Evolutionary conservation across 441 rosid species (phyloP), one percentile per base, ranked within the genome.

Genomic region (Metrosideros polymorpha): DNA sequence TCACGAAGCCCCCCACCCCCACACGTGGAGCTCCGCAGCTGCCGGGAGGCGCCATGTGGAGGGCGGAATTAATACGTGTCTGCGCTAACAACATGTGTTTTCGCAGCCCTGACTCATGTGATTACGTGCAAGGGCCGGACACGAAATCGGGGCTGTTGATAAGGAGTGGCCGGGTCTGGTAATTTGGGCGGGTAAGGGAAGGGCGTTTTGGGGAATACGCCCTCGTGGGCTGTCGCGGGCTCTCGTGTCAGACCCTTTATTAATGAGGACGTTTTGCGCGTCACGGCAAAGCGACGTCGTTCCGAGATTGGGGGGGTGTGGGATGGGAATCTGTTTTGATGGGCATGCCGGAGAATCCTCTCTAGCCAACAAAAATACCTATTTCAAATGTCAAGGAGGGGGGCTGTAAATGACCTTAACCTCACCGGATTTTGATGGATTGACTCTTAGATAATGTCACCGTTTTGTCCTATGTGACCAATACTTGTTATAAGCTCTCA

Each of bases 11-110:
- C 18, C 39, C 22, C 7, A 6, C 9, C 22, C 42, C 22, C 53
- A 35, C 47, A 35, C 79, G 79, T 18, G 47, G 79, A 9, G 79
- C 15, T 12, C n/a, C 9, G n/a, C 27, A 4, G n/a, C 79, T 3
- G 79, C 79, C n/a, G 5, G 35, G 59, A 49, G 61, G 7, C 30
- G 84, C 86, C 87, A 88, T 86, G 86, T 88, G 87, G 76, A 8
- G 3, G 3, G 1, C 12, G 19, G 1, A 3, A 39, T 86, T 50
- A 32, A 87, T 88, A 89, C 89, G 89, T 89, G 91, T 86, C 89
- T 3, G 8, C 9, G 10, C 13, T 63, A 25, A 30, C 82, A 61
- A 29, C 13, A 42, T 43, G 85, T 39, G 75, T 83, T 86, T 86
- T 59, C 17, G 79, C 47, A 32, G 45, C 79, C 54, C n/a, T 22